Evolutionary conservation across 768 basidiomycete species (phyloP).

Genomic region (Pleurotus ostreatus): DNA sequence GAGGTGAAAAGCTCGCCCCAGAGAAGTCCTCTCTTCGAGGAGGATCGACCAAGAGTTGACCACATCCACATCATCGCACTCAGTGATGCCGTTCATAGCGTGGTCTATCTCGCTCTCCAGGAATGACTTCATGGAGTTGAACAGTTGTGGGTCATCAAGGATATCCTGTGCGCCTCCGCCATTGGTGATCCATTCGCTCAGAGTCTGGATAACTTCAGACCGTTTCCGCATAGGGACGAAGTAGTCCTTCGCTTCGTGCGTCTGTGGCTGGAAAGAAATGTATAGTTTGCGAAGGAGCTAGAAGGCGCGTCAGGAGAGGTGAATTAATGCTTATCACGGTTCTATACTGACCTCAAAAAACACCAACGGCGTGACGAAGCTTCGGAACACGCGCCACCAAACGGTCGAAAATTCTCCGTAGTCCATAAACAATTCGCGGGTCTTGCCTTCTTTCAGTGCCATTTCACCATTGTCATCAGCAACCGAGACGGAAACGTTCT

Average conservation of each 20-base stretch:
- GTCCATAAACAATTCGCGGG: constrained; percentile 69
- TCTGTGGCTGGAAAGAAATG: constrained; percentile 42
- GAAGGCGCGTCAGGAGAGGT: constrained; percentile 3
- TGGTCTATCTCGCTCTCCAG: constrained; percentile 54
- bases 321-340: background rate
- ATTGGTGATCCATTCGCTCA: constrained; percentile 67
- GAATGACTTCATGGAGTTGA: constrained; percentile 54
- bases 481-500: constrained; percentile 73
- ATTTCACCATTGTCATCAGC: constrained; percentile 88
- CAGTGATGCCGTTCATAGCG: constrained; percentile 36
- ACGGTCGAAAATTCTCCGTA: constrained; percentile 66
- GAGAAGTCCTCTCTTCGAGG: constrained; percentile 33
- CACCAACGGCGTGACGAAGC: constrained; percentile 74
- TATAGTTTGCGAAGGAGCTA: constrained; percentile 79
- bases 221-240: constrained; percentile 47
- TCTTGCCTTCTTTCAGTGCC: constrained; percentile 69
- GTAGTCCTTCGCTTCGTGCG: constrained; percentile 40
- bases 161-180: constrained; percentile 80
- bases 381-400: constrained; percentile 84
- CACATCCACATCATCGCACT: constrained; percentile 40
- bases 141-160: constrained; percentile 67
- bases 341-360: constrained; percentile 71
- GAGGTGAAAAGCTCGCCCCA: constrained; percentile 43
- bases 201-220: constrained; percentile 58
- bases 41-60: constrained; percentile 43